Conservation (phyloP, 2,329 filamentous ascomycete genomes). For the Mycosphaerella sp. region DNA sequence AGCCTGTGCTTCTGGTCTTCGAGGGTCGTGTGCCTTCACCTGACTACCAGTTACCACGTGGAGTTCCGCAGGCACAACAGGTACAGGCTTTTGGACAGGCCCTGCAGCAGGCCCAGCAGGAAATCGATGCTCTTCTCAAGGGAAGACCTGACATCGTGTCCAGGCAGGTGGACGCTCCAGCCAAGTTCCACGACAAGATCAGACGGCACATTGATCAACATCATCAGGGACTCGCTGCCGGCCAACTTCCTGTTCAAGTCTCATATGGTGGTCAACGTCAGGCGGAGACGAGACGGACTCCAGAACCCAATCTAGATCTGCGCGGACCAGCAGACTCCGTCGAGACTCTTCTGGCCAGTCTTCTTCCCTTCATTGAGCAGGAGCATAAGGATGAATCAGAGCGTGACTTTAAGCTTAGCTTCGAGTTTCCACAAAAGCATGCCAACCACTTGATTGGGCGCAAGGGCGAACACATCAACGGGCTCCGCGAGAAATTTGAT, state of each 20-base stretch:
- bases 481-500: conserved; percentile 62
- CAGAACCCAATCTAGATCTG: conserved; percentile 53
- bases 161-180: conserved; percentile 48
- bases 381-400: conserved; percentile 92
- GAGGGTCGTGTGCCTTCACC: conserved; percentile 55
- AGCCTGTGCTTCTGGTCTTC: conserved; percentile 63
- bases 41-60: conserved; percentile 50
- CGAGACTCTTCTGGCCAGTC: conserved; percentile 63
- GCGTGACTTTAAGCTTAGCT: conserved; percentile 75
- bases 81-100: conserved; percentile 51
- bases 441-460: conserved; percentile 75
- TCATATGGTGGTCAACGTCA: conserved; percentile 42
- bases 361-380: conserved; percentile 72
- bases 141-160: conserved; percentile 51
- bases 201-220: conserved; percentile 53
- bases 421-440: conserved; percentile 92
- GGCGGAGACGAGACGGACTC: conserved; percentile 42
- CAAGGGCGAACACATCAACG: conserved; percentile 62
- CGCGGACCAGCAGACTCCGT: conserved; percentile 71
- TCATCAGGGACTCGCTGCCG: conserved; percentile 45
- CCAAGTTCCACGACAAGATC: conserved; percentile 59
- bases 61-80: conserved; percentile 51
- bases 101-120: conserved; percentile 53
- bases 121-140: conserved; percentile 48
- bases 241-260: conserved; percentile 52